A percentile compares a stretch with the other conserved stretches of the same genome.
These are phyloP conservation scores for Exserohilum rostratum DNA, from an alignment of 2,329 filamentous ascomycete genomes.

Conservation along the genomic window DNA sequence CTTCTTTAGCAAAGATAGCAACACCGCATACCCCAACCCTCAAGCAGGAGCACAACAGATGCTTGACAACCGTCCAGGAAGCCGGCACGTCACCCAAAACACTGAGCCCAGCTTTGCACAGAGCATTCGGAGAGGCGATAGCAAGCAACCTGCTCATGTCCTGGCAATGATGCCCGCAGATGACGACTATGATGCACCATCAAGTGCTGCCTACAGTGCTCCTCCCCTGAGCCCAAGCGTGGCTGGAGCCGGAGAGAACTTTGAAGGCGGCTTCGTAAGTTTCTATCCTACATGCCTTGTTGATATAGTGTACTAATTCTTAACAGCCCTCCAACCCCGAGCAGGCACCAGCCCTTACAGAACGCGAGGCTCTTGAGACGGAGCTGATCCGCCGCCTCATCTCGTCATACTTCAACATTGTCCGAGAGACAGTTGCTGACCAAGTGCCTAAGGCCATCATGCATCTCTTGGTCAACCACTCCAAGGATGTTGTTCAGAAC, in stretches of 20 bases:
- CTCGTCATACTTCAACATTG: constrained; percentile 98
- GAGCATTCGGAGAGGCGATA: constrained; percentile 75
- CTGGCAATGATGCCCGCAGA: constrained; percentile 50
- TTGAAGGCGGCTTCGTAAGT: constrained; percentile 67
- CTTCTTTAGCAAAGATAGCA: constrained; percentile 95
- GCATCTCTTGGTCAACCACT: constrained; percentile 98
- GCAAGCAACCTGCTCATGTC: constrained; percentile 56
- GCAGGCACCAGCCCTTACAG: constrained; percentile 85
- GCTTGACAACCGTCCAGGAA: constrained; percentile 48
- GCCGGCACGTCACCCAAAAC: constrained; percentile 77
- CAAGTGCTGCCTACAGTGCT: constrained; percentile 34
- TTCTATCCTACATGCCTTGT: neutral
- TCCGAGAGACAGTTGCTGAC: constrained; percentile 96
- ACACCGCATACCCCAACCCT: constrained; percentile 50
- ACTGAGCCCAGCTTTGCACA: constrained; percentile 82
- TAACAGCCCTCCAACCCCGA: constrained; percentile 49
- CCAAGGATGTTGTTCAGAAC: constrained; percentile 97
- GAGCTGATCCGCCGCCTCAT: constrained; percentile 96
- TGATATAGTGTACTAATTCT: constrained; percentile 23
- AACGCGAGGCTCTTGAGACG: constrained; percentile 95
- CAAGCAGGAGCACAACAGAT: constrained; percentile 50
- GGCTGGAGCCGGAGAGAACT: constrained; percentile 20
- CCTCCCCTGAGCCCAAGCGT: constrained; percentile 13
- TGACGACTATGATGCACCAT: constrained; percentile 51
- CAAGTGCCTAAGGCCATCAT: constrained; percentile 99